A percentile compares a stretch with the other conserved stretches of the same genome.
Conservation (phyloP, 805 yeast genomes). For the Kazachstania martiniae region DNA sequence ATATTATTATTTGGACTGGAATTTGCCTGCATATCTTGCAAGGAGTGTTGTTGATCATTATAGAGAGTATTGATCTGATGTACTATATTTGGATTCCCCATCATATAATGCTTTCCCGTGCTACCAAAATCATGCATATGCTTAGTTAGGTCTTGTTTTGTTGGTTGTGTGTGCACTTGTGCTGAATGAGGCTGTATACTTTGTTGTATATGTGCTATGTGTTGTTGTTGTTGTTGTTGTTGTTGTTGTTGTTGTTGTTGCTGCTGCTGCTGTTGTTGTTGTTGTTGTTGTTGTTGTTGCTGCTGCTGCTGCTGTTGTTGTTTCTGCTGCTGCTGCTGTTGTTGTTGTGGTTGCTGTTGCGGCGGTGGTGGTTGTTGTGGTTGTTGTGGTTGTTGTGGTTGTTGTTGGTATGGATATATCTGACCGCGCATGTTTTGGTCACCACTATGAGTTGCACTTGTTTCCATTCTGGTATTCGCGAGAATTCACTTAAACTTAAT, state of each 20-base stretch:
- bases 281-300: not conserved
- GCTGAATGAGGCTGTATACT: not conserved
- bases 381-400: too few species aligned
- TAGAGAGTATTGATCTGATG: not conserved
- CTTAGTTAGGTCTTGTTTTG: not conserved
- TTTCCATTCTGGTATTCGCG: too few species aligned
- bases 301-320: constrained; percentile 1
- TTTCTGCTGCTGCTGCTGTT: not conserved
- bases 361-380: not conserved
- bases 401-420: not conserved
- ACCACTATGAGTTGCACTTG: too few species aligned
- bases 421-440: too few species aligned
- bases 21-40: too few species aligned
- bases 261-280: not conserved
- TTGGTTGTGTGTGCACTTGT: not conserved
- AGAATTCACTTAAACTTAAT: too few species aligned
- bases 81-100: not conserved
- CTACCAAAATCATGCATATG: not conserved
- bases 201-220: not conserved
- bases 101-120: not conserved
- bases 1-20: not conserved
- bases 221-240: constrained; percentile 7
- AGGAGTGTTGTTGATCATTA: too few species aligned
- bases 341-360: constrained; percentile 1
- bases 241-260: constrained; percentile 1